These are phyloP conservation scores for Camelina sativa DNA, from an alignment of 345 rosid species.

Conservation along the genomic window DNA sequence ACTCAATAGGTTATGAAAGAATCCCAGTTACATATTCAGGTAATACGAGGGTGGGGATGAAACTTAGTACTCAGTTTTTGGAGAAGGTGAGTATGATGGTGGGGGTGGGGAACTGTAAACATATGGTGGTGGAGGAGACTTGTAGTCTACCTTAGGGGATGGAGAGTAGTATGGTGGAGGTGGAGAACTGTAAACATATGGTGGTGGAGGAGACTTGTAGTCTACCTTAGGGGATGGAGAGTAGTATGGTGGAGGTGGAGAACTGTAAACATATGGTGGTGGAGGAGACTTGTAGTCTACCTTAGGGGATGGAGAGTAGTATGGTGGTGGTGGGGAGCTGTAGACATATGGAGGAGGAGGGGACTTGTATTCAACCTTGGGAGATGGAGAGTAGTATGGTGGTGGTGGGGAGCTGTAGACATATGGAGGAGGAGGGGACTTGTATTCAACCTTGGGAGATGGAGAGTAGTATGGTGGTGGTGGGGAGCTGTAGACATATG, in stretches of 20 bases:
- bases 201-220: not conserved
- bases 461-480: slow-evolving; percentile 2
- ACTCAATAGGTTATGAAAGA: not conserved
- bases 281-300: not conserved
- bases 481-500: not conserved
- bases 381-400: not conserved
- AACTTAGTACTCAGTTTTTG: slow-evolving; percentile 4
- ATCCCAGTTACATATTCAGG: not conserved
- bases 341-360: not conserved
- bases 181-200: not conserved
- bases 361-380: not conserved
- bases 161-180: not conserved
- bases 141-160: not conserved
- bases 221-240: not conserved
- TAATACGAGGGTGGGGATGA: not conserved
- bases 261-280: not conserved
- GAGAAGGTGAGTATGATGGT: not conserved
- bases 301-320: not conserved
- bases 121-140: slow-evolving; percentile 1
- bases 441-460: not conserved
- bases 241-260: not conserved
- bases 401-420: not conserved
- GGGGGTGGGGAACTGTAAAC: slow-evolving; percentile 4
- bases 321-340: not conserved
- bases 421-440: not conserved